Base-by-base conservation (phyloP, 768 basidiomycete genomes). In the Rhizopogon salebrosus region DNA sequence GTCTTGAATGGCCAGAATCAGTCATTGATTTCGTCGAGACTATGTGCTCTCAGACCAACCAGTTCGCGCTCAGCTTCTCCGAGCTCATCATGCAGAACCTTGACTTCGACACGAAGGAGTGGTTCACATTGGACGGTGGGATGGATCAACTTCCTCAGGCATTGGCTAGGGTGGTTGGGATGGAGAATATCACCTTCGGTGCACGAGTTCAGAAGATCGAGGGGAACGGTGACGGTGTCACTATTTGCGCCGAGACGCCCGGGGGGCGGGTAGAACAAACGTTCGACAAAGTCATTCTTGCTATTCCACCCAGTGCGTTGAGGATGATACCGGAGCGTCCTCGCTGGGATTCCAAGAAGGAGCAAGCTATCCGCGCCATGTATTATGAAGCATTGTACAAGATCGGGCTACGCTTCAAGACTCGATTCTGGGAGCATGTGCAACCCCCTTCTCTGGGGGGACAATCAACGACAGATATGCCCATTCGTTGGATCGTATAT, bases 401-500 rank as follows among this genome's bases (percentile, higher is more conserved):
- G 49, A 59, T 74, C 41, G 72, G 72, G 16, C 63, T 74, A 22
- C 63, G 62, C 35, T 74, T 74, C 62, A 67, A 55, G 36, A 57
- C 59, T 6, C 46, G 57, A 16, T 74, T 73, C 71, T 74, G 72
- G 72, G 63, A 55, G 36, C 62, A 62, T 60, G 64, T 55, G 3
- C 49, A 48, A 24, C 48, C 64, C 34, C 57, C 59, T 45, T 66
- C 69, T 36, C 45, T 64, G 6, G 73, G 74, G 11, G 73, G 74
- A 3, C 65, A 66, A 49, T 65, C 71, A 11, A 64, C 54, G 56
- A 75, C 72, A 0, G 74, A 75, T 57, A 46, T 60, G 26, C 68
- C 67, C 5, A 55, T 70, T 20, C 69, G 74, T 26, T 67, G 62
- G 3, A 56, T 71, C 26, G 73, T 75, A 2, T 75, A 74, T 57